A percentile compares a stretch with the other conserved stretches of the same genome.
phyloP scores from a whole-genome alignment of 768 basidiomycete genomes.

The Exsudoporus frostii region DNA sequence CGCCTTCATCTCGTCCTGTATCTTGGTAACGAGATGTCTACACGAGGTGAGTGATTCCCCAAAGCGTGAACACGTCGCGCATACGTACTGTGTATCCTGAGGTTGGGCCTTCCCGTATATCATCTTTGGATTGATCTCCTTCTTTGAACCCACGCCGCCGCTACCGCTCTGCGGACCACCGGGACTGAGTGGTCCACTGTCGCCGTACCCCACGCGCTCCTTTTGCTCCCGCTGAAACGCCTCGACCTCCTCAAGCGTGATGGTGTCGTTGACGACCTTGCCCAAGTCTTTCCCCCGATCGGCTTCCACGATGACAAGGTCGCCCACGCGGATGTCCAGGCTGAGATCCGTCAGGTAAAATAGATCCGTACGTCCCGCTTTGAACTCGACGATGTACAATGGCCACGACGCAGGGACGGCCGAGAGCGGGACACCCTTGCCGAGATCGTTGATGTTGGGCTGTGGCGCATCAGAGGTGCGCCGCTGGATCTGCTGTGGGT shows the following conservation, averaged over 20 bases:
- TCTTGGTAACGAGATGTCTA: conserved; percentile 76
- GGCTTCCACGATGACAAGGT: conserved; percentile 94
- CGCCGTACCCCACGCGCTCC: conserved; percentile 46
- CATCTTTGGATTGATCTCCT: conserved; percentile 96
- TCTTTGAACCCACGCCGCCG: conserved; percentile 47
- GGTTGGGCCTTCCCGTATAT: conserved; percentile 85
- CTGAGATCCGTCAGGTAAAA: conserved; percentile 81
- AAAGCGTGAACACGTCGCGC: not conserved
- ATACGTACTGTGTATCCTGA: conserved; percentile 73
- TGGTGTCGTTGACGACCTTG: conserved; percentile 86
- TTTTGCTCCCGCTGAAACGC: conserved; percentile 82
- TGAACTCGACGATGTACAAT: conserved; percentile 97
- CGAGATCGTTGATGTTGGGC: conserved; percentile 54
- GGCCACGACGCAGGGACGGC: conserved; percentile 80
- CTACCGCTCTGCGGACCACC: conserved; percentile 37
- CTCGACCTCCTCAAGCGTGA: conserved; percentile 87
- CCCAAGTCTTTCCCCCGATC: conserved; percentile 94
- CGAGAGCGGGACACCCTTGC: conserved; percentile 85
- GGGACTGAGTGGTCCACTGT: conserved; percentile 48
- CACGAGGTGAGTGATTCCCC: conserved; percentile 2
- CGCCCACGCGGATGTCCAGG: conserved; percentile 72
- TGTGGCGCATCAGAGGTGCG: conserved; percentile 38
- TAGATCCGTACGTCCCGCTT: conserved; percentile 91
- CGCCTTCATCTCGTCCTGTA: conserved; percentile 89
- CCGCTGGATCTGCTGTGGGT: conserved; percentile 35